phyloP scores from a whole-genome alignment of 2,329 filamentous ascomycete genomes.

The Pestalotiopsis sp. region DNA sequence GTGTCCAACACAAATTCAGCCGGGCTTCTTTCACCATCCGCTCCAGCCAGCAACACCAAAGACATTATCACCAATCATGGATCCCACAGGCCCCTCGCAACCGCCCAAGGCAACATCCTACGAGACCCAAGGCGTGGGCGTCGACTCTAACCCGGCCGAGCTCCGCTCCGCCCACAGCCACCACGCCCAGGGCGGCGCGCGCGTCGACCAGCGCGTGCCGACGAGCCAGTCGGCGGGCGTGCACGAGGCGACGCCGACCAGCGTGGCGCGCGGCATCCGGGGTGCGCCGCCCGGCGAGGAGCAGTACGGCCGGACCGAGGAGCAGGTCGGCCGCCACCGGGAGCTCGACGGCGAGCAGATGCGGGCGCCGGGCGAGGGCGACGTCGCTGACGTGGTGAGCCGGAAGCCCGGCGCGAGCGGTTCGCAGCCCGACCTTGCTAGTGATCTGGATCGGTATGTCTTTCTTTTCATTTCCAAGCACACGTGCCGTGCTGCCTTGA shows the following conservation, averaged over 20 bases:
- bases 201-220: constrained; percentile 25
- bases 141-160: constrained; percentile 28
- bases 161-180: constrained; percentile 20
- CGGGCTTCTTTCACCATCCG: background rate
- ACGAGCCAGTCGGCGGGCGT: constrained; percentile 17
- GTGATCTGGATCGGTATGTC: constrained; percentile 34
- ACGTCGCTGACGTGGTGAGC: constrained; percentile 28
- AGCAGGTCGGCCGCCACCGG: constrained; percentile 22
- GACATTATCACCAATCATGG: constrained; percentile 21
- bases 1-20: background rate
- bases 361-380: constrained; percentile 30
- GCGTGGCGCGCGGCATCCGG: constrained; percentile 27
- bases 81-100: constrained; percentile 29
- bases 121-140: constrained; percentile 27
- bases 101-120: constrained; percentile 29
- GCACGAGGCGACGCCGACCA: constrained; percentile 27
- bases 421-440: constrained; percentile 30
- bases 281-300: constrained; percentile 29
- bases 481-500: background rate
- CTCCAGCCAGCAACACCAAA: background rate
- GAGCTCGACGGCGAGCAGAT: constrained; percentile 35
- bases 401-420: constrained; percentile 30
- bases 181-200: constrained; percentile 12
- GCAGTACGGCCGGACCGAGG: constrained; percentile 21
- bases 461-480: background rate